Base-by-base conservation (phyloP, 495 filamentous ascomycete species). In the Aspergillus nanangensis region DNA sequence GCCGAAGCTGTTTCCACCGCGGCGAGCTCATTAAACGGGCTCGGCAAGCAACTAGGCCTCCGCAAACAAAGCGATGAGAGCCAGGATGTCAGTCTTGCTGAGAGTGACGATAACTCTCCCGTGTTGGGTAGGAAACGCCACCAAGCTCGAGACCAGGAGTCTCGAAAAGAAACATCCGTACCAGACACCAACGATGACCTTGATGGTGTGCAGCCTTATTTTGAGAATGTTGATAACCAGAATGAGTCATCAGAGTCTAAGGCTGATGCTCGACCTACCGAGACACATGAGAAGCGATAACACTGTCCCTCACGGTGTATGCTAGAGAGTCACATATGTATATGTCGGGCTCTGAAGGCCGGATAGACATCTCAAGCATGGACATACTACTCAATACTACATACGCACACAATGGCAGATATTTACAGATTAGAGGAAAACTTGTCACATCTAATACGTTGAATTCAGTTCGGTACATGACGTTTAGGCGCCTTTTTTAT, bases 51-150 rank as follows among this genome's bases (percentile, higher is more conserved):
- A 37, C 61, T 93, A 8, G 88, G 88, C 0, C 55, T 93, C 20
- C 66, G 86, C 20, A 75, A 75, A 21, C 72, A 79, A 42, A 81
- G 71, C 3, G 75, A 78, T 10, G 71, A 75, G 5, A 89, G 80
- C 47, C 74, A 66, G 4, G 70, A 80, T 43, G 69, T 88, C 5
- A 88, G 85, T 57, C 76, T 82, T 51, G 84, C 86, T 3, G 81
- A 71, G 35, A 84, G 77, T 48, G 61, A 76, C 52, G 79, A 80
- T 54, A 72, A 56, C 33, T 21, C 17, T 5, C 23, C 43, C 3
- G 43, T 38, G 4, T 14, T 45, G 22, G 43, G 43, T 10, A 17
- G 19, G 22, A 18, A 23, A 39, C 8, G 1, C 8, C 33, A 13
- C 33, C 8, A 10, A 5, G 13, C 14, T 27, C 13, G 27, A 45